A percentile compares a stretch with the other conserved stretches of the same genome.
Evolutionary conservation across 352 stramenopile genomes (phyloP).

Genomic region (Phytophthora pinifolia): DNA sequence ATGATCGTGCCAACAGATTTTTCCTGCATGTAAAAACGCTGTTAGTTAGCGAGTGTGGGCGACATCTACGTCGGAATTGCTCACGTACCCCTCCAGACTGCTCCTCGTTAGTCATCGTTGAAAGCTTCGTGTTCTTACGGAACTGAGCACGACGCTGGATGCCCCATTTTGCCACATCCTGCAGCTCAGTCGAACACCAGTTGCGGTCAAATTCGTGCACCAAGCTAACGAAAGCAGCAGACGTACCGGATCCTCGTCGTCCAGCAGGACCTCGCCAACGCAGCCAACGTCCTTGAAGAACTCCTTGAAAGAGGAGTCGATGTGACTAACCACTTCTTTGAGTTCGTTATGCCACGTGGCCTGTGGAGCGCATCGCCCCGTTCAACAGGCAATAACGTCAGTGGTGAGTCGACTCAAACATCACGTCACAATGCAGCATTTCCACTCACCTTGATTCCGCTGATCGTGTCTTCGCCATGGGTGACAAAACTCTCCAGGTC

Average conservation of each 20-base stretch:
- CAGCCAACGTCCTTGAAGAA: slow-evolving; percentile 88
- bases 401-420: background rate
- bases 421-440: background rate
- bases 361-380: slow-evolving; percentile 19
- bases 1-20: slow-evolving; percentile 92
- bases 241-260: slow-evolving; percentile 68
- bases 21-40: slow-evolving; percentile 43
- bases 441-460: slow-evolving; percentile 58
- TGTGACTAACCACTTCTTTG: slow-evolving; percentile 71
- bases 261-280: slow-evolving; percentile 80
- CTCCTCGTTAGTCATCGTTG: slow-evolving; percentile 85
- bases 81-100: slow-evolving; percentile 83
- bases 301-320: slow-evolving; percentile 80
- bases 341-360: slow-evolving; percentile 69
- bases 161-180: slow-evolving; percentile 89
- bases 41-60: slow-evolving; percentile 7
- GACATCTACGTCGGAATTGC: background rate
- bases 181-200: background rate
- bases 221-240: background rate
- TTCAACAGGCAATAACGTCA: background rate
- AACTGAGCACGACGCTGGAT: slow-evolving; percentile 87
- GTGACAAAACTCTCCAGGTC: slow-evolving; percentile 67
- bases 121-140: slow-evolving; percentile 80
- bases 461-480: slow-evolving; percentile 66
- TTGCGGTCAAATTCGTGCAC: background rate